Conservation (phyloP, 352 stramenopile species). For the Phytophthora foliorum region DNA sequence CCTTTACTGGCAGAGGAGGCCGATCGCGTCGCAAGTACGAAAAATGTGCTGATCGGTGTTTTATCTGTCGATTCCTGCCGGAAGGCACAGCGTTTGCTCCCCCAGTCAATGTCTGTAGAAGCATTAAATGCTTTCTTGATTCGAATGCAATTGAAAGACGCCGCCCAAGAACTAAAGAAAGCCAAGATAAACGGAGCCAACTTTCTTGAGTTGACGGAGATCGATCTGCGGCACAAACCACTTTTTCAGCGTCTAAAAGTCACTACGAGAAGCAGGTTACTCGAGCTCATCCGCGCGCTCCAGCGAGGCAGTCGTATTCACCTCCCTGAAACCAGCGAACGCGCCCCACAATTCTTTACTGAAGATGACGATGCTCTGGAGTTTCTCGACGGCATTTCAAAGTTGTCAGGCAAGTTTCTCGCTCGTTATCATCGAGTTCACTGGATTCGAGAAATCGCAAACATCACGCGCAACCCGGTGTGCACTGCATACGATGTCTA, state of each 20-base stretch:
- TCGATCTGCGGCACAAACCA: constrained; percentile 62
- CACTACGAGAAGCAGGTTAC: constrained; percentile 56
- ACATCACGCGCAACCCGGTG: constrained; percentile 42
- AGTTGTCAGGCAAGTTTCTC: constrained; percentile 52
- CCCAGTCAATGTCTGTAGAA: constrained; percentile 66
- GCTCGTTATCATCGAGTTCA: constrained; percentile 59
- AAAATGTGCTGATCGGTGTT: constrained; percentile 47
- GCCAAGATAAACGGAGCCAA: constrained; percentile 51
- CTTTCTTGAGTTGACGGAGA: constrained; percentile 58
- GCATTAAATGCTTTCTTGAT: constrained; percentile 61
- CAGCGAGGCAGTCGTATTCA: constrained; percentile 56
- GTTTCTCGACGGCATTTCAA: constrained; percentile 58
- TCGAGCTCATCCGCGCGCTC: constrained; percentile 63
- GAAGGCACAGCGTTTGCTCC: constrained; percentile 51
- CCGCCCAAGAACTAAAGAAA: constrained; percentile 52
- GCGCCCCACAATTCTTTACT: constrained; percentile 46
- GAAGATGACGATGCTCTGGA: constrained; percentile 62
- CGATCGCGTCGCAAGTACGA: not conserved
- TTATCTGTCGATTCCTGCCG: constrained; percentile 69
- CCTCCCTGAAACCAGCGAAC: constrained; percentile 25
- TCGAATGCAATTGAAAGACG: constrained; percentile 62
- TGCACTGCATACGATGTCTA: constrained; percentile 71
- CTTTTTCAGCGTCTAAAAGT: constrained; percentile 65
- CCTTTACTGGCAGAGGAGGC: constrained; percentile 35
- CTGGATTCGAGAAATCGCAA: constrained; percentile 60